A percentile compares a stretch with the other conserved stretches of the same genome.
These are phyloP conservation scores for Xylaria bambusicola DNA, from an alignment of 495 filamentous ascomycete species.

Conservation along the genomic window DNA sequence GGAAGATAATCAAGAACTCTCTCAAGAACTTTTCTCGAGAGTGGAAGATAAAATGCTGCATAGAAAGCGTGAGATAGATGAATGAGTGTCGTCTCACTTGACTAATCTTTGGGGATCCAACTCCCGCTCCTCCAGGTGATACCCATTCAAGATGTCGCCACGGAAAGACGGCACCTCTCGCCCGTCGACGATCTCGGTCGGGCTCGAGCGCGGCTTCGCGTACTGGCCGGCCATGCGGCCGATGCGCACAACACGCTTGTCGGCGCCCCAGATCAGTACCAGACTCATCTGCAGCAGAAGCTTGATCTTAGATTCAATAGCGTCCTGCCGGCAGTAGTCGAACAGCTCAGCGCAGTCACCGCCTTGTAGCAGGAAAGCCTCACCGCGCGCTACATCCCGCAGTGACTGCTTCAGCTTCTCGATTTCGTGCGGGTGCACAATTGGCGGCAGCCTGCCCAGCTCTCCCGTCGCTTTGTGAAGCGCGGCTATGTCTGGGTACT, in stretches of 20 bases:
- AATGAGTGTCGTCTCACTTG: slow-evolving; percentile 45
- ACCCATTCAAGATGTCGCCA: slow-evolving; percentile 95
- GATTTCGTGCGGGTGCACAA: slow-evolving; percentile 89
- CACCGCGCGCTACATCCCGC: slow-evolving; percentile 83
- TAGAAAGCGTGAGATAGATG: no score
- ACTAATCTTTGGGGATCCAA: slow-evolving; percentile 84
- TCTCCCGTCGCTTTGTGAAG: slow-evolving; percentile 68
- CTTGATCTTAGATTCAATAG: slow-evolving; percentile 95
- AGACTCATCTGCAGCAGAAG: slow-evolving; percentile 94
- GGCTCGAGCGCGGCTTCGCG: slow-evolving; percentile 88
- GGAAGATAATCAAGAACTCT: no score
- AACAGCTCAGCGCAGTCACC: slow-evolving; percentile 98
- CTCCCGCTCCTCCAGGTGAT: slow-evolving; percentile 64
- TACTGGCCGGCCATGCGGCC: slow-evolving; percentile 97
- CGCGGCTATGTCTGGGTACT: slow-evolving; percentile 68
- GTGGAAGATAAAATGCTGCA: no score
- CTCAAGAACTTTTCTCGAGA: no score
- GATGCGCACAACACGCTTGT: slow-evolving; percentile 93
- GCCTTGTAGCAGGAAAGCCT: slow-evolving; percentile 93
- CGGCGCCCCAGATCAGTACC: slow-evolving; percentile 82
- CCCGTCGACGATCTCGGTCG: slow-evolving; percentile 80
- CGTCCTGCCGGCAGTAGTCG: slow-evolving; percentile 86
- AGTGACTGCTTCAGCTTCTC: slow-evolving; percentile 72
- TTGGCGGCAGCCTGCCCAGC: slow-evolving; percentile 76
- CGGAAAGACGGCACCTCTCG: slow-evolving; percentile 84